Evolutionary conservation across 208 protist species (phyloP).

Genomic region (Crithidia sp.): DNA sequence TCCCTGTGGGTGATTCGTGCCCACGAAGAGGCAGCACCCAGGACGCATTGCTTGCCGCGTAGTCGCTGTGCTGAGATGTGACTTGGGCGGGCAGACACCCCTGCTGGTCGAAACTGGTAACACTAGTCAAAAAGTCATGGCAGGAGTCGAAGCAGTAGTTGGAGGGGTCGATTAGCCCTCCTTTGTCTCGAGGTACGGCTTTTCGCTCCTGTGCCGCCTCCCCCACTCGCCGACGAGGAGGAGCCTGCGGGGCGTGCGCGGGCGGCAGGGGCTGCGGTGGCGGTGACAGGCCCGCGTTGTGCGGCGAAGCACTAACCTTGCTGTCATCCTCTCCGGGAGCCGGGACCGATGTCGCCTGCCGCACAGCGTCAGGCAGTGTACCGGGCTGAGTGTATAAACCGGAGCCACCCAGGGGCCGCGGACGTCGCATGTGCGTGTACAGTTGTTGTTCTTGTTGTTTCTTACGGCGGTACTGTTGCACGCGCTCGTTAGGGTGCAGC

Average conservation of each 20-base stretch:
- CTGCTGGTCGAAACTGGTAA: slow-evolving; percentile 12
- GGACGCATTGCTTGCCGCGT: neutral
- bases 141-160: slow-evolving; percentile 1
- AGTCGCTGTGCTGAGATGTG: too few species aligned
- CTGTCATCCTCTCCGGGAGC: neutral
- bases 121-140: slow-evolving; percentile 1
- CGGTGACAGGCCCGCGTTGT: neutral
- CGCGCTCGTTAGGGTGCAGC: too few species aligned
- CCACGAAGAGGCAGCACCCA: neutral
- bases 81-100: neutral
- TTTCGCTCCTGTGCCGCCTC: neutral
- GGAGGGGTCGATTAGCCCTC: neutral
- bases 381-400: slow-evolving; percentile 19
- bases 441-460: too few species aligned
- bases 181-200: neutral
- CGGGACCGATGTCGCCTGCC: neutral
- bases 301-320: neutral
- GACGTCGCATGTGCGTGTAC: slow-evolving; percentile 10
- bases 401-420: slow-evolving; percentile 9
- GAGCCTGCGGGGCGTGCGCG: neutral
- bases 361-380: slow-evolving; percentile 1
- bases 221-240: neutral
- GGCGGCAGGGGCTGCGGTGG: neutral
- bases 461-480: too few species aligned
- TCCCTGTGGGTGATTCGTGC: neutral